Evolutionary conservation across 345 rosid species (phyloP), one percentile per base, ranked within the genome.

Genomic region (Salix viminalis): DNA sequence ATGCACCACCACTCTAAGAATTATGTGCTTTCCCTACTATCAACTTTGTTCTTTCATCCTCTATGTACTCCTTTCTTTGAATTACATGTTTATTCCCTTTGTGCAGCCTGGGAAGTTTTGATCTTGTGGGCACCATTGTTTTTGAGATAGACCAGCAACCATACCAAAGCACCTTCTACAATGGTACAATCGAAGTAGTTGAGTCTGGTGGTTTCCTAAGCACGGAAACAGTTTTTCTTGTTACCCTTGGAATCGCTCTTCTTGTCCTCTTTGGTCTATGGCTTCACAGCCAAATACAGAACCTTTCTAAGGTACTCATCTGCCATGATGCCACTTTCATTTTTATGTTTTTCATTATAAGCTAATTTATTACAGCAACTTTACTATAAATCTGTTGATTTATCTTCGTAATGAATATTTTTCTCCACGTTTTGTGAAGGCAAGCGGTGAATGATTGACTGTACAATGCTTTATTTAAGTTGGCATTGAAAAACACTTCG

Each of bases 171-270:
- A 84, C 83, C 37, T 93, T 92, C 82, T 90, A 89, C 78, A 96
- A 93, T 77, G 96, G 94, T 76, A 92, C 98, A 75, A 78, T 96
- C n/a, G 99, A 96, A 87, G 97, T 93, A 75, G 85, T 91, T 64
- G 99, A 96, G 79, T 83, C 86, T 42, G 97, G 96, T 42, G 90
- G 89, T 68, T 87, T 93, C 79, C 76, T 93, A 68, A 92, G 91
- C 79, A 81, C 91, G 67, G 99, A 96, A 78, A 92, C 99, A 26
- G 91, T 96, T 75, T 91, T 96, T 81, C 97, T 96, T 58, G 79
- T 89, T 66, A 88, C 94, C 76, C 89, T 95, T 71, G 93, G 95
- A 15, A 56, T 85, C 12, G 91, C 92, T 23, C 84, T 89, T 79
- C 88, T 91, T 75, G 79, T 88, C 75, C 76, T 91, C 76, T 82